These are phyloP conservation scores for Vinca minor DNA, from an alignment of 257 asterid species.

Conservation along the genomic window DNA sequence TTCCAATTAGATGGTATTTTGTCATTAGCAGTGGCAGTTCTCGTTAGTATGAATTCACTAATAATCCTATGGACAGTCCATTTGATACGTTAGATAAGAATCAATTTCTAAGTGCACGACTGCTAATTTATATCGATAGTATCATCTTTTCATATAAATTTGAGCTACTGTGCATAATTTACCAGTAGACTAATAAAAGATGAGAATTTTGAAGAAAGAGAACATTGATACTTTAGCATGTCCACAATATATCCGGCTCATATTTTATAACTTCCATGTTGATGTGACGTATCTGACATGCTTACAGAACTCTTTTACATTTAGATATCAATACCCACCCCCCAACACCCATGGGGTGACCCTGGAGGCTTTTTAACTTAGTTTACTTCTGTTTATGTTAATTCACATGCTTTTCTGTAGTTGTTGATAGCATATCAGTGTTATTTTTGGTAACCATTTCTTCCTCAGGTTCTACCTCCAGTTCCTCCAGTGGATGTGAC, in stretches of 20 bases:
- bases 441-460: neutral
- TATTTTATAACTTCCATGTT: too few relatives aligned
- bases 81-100: neutral
- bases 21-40: too few relatives aligned
- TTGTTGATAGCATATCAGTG: neutral
- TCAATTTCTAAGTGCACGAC: neutral
- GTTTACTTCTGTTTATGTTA: neutral
- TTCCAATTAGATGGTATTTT: too few relatives aligned
- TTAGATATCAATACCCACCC: neutral
- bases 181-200: neutral
- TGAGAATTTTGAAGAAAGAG: too few relatives aligned
- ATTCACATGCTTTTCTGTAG: neutral
- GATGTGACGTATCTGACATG: neutral
- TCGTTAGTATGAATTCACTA: too few relatives aligned
- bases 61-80: too few relatives aligned
- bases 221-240: too few relatives aligned
- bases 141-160: neutral
- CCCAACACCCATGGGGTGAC: too few relatives aligned
- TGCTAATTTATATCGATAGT: neutral
- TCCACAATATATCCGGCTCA: too few relatives aligned
- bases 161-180: neutral
- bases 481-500: constrained; percentile 70
- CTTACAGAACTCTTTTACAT: neutral
- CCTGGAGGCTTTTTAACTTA: neutral
- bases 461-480: constrained; percentile 67